Evolutionary conservation across 140 eudicot species (phyloP).

Genomic region (Anethum foeniculum): DNA sequence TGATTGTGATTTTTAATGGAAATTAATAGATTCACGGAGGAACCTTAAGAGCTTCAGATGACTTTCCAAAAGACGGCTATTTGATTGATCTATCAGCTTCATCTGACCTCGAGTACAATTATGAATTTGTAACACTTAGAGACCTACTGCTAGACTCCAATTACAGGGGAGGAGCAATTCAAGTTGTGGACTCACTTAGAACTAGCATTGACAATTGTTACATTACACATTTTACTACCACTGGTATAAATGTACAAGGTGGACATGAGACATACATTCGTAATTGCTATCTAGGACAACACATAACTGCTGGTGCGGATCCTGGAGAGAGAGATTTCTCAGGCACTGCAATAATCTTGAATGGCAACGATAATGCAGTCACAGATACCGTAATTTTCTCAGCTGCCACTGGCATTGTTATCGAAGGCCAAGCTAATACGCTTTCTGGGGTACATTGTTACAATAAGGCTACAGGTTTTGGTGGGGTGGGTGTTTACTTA

Average conservation of each 20-base stretch:
- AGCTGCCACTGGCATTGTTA: constrained; percentile 53
- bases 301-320: constrained; percentile 71
- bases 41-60: constrained; percentile 57
- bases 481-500: constrained; percentile 71
- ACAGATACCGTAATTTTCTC: constrained; percentile 77
- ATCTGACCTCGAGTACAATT: constrained; percentile 30
- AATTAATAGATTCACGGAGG: constrained; percentile 75
- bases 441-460: constrained; percentile 85
- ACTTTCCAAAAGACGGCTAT: constrained; percentile 51
- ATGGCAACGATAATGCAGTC: constrained; percentile 72
- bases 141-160: constrained; percentile 69
- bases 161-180: constrained; percentile 76
- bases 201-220: constrained; percentile 73
- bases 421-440: constrained; percentile 71
- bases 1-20: background rate
- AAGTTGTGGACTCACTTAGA: constrained; percentile 52
- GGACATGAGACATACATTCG: constrained; percentile 91
- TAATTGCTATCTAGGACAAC: constrained; percentile 69
- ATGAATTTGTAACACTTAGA: constrained; percentile 60
- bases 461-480: constrained; percentile 82
- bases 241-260: constrained; percentile 55
- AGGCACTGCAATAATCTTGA: constrained; percentile 59
- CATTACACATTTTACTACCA: constrained; percentile 65
- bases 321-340: constrained; percentile 49
- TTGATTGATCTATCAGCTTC: constrained; percentile 62